Percentiles rank a stretch among this genome's conserved stretches.
Evolutionary conservation across 163 green algal genomes (phyloP).

Genomic region (Scenedesmus sp.): DNA sequence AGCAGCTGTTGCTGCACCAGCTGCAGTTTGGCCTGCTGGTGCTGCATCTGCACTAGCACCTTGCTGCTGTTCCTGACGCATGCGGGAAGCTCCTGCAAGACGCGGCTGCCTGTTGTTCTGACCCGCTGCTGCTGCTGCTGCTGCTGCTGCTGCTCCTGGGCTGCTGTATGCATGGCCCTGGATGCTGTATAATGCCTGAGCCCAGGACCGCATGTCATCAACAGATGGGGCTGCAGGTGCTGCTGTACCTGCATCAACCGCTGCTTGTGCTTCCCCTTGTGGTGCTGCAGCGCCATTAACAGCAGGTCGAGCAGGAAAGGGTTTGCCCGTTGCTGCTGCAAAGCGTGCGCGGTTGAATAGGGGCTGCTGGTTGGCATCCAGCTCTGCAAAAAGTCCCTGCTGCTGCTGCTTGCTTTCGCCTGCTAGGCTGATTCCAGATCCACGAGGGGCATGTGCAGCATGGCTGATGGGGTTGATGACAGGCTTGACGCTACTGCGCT

Average conservation of each 20-base stretch:
- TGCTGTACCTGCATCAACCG: constrained; percentile 31
- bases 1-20: not conserved
- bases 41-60: not conserved
- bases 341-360: constrained; percentile 31
- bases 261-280: not conserved
- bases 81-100: not conserved
- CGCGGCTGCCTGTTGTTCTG: not conserved
- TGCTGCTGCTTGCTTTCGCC: not conserved
- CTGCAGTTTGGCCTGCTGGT: not conserved
- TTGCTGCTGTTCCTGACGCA: constrained; percentile 22
- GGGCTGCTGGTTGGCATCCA: constrained; percentile 44
- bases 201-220: constrained; percentile 41
- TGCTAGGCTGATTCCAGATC: constrained; percentile 41
- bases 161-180: constrained; percentile 33
- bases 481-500: constrained; percentile 7
- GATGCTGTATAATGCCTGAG: constrained; percentile 37
- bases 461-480: constrained; percentile 38
- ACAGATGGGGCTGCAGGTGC: not conserved
- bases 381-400: constrained; percentile 35
- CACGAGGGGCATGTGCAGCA: constrained; percentile 29
- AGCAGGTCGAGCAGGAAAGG: not conserved
- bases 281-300: not conserved
- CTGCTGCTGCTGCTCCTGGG: constrained; percentile 31
- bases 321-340: constrained; percentile 25
- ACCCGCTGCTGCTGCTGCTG: constrained; percentile 6